Percentiles rank a stretch among this genome's conserved stretches.
Conservation (phyloP, 208 protist species). For the Crithidia mellificae region DNA sequence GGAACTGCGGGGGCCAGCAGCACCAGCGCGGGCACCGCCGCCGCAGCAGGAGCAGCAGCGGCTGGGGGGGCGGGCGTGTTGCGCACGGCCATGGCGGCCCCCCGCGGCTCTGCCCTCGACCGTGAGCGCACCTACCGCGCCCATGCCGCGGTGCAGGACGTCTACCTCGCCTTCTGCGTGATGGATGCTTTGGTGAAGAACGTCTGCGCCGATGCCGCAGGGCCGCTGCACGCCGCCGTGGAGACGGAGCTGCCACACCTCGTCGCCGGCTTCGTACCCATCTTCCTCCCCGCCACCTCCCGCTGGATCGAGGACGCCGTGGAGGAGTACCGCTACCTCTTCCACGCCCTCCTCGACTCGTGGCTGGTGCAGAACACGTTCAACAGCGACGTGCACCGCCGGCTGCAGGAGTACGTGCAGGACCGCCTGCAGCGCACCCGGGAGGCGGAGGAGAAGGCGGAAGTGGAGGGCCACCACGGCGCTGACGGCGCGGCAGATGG, state of each 20-base stretch:
- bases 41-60: not conserved
- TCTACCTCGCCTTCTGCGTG: conserved; percentile 73
- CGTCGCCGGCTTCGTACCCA: conserved; percentile 55
- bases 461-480: conserved; percentile 8
- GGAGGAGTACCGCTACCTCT: conserved; percentile 55
- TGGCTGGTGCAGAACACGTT: conserved; percentile 46
- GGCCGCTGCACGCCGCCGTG: conserved; percentile 23
- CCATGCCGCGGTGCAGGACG: conserved; percentile 69
- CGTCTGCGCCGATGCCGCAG: conserved; percentile 18
- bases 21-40: no score
- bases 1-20: no score
- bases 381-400: conserved; percentile 45
- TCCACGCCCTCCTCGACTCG: conserved; percentile 66
- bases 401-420: conserved; percentile 65
- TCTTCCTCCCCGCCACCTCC: conserved; percentile 33
- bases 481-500: not conserved
- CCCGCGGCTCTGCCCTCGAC: conserved; percentile 27
- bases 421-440: conserved; percentile 57
- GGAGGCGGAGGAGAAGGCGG: conserved; percentile 27
- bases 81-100: conserved; percentile 16
- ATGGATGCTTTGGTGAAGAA: conserved; percentile 70
- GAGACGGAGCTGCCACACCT: conserved; percentile 61
- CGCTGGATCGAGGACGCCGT: conserved; percentile 45
- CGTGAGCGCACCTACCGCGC: conserved; percentile 54
- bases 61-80: not conserved